Conservation (phyloP, 31 red algal species). For the Odonthalia washingtoniensis region DNA sequence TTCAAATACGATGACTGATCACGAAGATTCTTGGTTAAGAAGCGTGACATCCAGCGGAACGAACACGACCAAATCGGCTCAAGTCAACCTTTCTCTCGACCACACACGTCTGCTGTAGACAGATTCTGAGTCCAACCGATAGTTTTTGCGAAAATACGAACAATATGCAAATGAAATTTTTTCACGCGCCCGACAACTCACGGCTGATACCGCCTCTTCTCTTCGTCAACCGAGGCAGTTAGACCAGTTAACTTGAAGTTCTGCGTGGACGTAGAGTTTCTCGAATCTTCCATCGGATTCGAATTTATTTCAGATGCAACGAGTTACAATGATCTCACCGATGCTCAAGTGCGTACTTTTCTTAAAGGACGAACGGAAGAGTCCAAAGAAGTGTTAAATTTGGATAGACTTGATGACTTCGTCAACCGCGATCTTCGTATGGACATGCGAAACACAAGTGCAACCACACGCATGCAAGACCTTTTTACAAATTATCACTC, state of each 20-base stretch:
- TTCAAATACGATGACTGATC: no score
- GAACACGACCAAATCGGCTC: no score
- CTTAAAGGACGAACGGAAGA: neutral
- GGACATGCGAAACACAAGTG: neutral
- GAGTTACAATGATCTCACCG: neutral
- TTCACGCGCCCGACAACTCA: no score
- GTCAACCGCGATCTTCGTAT: neutral
- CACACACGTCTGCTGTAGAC: no score
- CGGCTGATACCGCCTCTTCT: no score
- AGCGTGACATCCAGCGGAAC: no score
- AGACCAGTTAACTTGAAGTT: neutral
- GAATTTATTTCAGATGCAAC: neutral
- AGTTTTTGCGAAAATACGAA: no score
- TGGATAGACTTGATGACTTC: constrained; percentile 6
- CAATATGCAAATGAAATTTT: no score
- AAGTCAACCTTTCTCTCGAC: no score
- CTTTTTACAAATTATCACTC: neutral
- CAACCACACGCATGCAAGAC: neutral
- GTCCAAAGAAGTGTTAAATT: neutral
- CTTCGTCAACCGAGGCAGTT: neutral
- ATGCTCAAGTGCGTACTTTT: neutral
- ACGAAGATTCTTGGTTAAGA: no score
- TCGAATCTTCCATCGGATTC: neutral
- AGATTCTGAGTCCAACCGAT: no score
- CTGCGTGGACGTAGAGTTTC: neutral